Evolutionary conservation across 2,329 filamentous ascomycete genomes (phyloP).

Genomic region (Diaporthe sp.): DNA sequence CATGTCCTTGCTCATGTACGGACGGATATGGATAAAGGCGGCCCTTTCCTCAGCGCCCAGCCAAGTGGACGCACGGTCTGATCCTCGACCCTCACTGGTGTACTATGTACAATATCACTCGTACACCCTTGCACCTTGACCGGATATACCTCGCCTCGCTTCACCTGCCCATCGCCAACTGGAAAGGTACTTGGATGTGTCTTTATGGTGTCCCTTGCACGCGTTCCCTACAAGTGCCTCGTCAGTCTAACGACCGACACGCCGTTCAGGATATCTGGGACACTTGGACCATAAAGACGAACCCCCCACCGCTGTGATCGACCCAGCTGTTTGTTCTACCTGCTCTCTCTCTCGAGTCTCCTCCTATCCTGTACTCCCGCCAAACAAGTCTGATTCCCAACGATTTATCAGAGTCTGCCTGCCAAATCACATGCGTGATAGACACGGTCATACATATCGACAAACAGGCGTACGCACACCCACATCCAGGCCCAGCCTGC

Average conservation of each 20-base stretch:
- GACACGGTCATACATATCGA: conserved; percentile 11
- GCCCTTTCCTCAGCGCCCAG: conserved; percentile 7
- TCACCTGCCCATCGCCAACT: conserved; percentile 26
- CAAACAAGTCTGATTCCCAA: neutral
- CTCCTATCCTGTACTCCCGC: neutral
- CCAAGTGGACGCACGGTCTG: conserved; percentile 30
- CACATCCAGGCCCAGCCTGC: conserved; percentile 16
- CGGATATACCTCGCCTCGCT: conserved; percentile 28
- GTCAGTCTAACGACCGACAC: conserved; percentile 9
- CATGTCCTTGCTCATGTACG: conserved; percentile 6
- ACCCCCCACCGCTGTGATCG: conserved; percentile 18
- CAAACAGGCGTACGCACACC: conserved; percentile 22
- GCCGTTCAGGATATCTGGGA: conserved; percentile 16
- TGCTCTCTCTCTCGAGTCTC: conserved; percentile 13
- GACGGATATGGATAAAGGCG: neutral
- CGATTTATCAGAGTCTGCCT: conserved; percentile 5
- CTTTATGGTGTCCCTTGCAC: conserved; percentile 24
- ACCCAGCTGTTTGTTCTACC: neutral
- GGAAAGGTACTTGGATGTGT: conserved; percentile 31
- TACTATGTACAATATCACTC: conserved; percentile 14
- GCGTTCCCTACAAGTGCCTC: conserved; percentile 6
- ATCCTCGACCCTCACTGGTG: conserved; percentile 11
- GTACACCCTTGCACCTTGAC: conserved; percentile 28
- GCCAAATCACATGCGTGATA: neutral
- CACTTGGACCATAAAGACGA: conserved; percentile 30